A percentile compares a stretch with the other conserved stretches of the same genome.
Evolutionary conservation across 441 rosid genomes (phyloP).

Genomic region (Arabidopsis lyrata): DNA sequence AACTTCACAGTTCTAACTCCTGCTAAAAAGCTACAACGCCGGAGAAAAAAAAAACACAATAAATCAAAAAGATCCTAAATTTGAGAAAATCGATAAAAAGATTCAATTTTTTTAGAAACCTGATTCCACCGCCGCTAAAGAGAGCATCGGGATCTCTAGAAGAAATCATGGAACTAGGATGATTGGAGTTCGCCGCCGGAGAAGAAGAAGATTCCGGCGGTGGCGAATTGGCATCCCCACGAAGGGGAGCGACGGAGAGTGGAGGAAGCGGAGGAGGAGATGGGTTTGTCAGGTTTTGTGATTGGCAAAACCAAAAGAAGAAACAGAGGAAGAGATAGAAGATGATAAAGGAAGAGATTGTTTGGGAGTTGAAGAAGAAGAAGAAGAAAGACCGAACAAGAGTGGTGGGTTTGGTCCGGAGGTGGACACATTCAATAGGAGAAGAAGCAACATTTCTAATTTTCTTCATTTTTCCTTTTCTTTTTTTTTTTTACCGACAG

Average conservation of each 20-base stretch:
- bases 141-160: conserved; percentile 56
- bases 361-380: conserved; percentile 6
- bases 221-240: conserved; percentile 49
- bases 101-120: conserved; percentile 40
- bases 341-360: conserved; percentile 20
- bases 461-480: conserved; percentile 20
- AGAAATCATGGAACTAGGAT: conserved; percentile 49
- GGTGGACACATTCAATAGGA: conserved; percentile 31
- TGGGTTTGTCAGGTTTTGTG: conserved; percentile 49
- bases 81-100: not conserved
- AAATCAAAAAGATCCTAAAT: not conserved
- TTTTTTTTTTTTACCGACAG: not conserved
- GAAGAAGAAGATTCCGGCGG: conserved; percentile 36
- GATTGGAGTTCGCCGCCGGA: conserved; percentile 19
- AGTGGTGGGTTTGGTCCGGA: conserved; percentile 31
- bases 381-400: conserved; percentile 21
- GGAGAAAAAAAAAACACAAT: not conserved
- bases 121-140: conserved; percentile 77
- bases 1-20: conserved; percentile 60
- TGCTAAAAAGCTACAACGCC: conserved; percentile 55
- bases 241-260: conserved; percentile 46
- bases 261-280: conserved; percentile 35
- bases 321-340: conserved; percentile 11
- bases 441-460: not conserved
- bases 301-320: conserved; percentile 18